Conservation (phyloP, 192 early-diverging fungal genomes). For the Jimgerdemannia lactiflua region DNA sequence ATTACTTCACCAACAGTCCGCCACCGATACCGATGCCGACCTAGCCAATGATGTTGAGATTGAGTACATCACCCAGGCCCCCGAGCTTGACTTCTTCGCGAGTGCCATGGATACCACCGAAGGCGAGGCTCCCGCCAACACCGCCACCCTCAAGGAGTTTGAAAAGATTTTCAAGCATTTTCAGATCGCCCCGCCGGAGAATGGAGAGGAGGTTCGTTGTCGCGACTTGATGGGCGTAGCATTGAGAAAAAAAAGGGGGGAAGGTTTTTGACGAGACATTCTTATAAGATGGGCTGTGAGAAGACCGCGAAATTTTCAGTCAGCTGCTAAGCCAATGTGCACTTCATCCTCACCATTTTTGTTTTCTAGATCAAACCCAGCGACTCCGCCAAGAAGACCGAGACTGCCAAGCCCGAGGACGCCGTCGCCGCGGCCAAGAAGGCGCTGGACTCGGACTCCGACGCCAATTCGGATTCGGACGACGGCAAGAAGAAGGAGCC, state of each 20-base stretch:
- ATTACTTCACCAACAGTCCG: background rate
- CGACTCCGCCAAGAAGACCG: background rate
- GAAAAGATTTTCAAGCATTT: background rate
- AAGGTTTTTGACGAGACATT: no score
- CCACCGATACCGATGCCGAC: background rate
- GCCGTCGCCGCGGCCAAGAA: background rate
- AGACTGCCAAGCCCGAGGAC: background rate
- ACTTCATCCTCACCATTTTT: background rate
- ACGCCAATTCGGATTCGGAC: slow-evolving; percentile 12
- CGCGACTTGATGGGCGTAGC: no score
- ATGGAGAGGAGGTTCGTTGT: background rate
- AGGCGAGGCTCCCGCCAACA: background rate
- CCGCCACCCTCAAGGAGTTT: background rate
- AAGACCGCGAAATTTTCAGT: no score
- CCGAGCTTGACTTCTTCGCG: background rate
- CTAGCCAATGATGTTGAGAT: background rate
- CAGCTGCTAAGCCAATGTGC: no score
- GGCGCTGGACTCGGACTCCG: background rate
- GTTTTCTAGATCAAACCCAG: background rate
- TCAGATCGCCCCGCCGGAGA: background rate
- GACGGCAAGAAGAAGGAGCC: slow-evolving; percentile 29
- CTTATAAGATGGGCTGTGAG: no score
- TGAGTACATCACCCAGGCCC: background rate
- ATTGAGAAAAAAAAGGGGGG: no score
- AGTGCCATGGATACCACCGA: background rate